These are phyloP conservation scores for Cochlearia excelsa DNA, from an alignment of 345 rosid genomes.

Conservation along the genomic window DNA sequence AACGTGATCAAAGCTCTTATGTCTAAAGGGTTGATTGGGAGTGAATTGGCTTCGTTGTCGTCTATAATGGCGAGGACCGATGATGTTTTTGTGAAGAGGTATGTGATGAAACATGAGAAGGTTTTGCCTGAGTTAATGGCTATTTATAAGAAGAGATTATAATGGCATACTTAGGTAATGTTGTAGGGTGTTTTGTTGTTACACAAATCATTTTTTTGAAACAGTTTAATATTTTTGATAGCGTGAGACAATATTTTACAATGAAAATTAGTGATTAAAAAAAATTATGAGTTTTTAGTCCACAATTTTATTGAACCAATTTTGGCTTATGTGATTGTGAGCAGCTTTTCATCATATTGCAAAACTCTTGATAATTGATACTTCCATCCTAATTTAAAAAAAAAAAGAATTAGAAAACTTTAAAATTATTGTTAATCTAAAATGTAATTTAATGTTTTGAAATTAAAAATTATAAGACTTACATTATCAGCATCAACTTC, in stretches of 20 bases:
- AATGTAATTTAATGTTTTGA: too few relatives aligned
- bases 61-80: not conserved
- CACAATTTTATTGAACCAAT: constrained; percentile 21
- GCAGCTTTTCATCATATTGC: constrained; percentile 71
- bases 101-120: constrained; percentile 5
- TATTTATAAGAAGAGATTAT: not conserved
- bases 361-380: constrained; percentile 86
- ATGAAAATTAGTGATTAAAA: too few relatives aligned
- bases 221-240: too few relatives aligned
- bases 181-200: too few relatives aligned
- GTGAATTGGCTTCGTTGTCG: not conserved
- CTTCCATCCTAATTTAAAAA: constrained; percentile 58
- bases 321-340: constrained; percentile 25
- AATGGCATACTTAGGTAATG: too few relatives aligned
- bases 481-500: constrained; percentile 91
- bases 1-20: constrained; percentile 25
- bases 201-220: too few relatives aligned
- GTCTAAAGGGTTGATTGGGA: constrained; percentile 14
- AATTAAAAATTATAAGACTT: constrained; percentile 21
- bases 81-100: not conserved
- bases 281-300: not conserved
- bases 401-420: not conserved
- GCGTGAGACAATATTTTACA: too few relatives aligned
- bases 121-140: constrained; percentile 4
- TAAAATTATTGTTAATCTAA: not conserved